A percentile compares a stretch with the other conserved stretches of the same genome.
Evolutionary conservation across 2,329 filamentous ascomycete species (phyloP).

Genomic region (Hymenoscyphus salicellus): DNA sequence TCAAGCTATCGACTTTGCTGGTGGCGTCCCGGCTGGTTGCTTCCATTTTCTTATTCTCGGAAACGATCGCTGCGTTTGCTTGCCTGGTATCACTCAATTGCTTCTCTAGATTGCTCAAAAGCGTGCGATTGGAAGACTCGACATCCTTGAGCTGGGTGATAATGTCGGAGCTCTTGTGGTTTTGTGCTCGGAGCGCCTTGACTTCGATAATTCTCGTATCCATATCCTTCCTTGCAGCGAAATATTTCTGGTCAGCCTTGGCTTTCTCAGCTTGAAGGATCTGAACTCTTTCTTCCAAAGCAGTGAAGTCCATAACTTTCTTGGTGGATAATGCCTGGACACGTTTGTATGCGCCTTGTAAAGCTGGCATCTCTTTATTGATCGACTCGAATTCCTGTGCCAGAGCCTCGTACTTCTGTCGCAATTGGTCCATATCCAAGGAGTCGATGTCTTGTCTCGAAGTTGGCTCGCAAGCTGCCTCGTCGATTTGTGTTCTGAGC

Average conservation of each 20-base stretch:
- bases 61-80: constrained; percentile 65
- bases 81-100: constrained; percentile 81
- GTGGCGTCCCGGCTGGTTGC: constrained; percentile 66
- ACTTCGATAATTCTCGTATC: constrained; percentile 82
- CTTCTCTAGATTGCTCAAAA: constrained; percentile 85
- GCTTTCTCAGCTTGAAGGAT: constrained; percentile 81
- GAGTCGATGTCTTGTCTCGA: constrained; percentile 51
- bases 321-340: constrained; percentile 79
- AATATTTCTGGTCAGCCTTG: constrained; percentile 97
- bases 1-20: constrained; percentile 68
- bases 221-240: constrained; percentile 90
- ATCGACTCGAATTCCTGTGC: constrained; percentile 80
- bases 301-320: constrained; percentile 75
- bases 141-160: constrained; percentile 90
- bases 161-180: constrained; percentile 87
- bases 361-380: constrained; percentile 80
- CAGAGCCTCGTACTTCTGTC: constrained; percentile 68
- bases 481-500: constrained; percentile 55
- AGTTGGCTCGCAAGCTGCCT: constrained; percentile 40
- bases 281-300: constrained; percentile 73
- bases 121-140: constrained; percentile 70
- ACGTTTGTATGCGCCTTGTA: constrained; percentile 89
- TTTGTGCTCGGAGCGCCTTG: constrained; percentile 74
- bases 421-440: constrained; percentile 68
- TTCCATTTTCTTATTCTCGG: constrained; percentile 74